Evolutionary conservation across 2,329 filamentous ascomycete genomes (phyloP), one percentile per base, ranked within the genome.

Genomic region (Apiospora rasikravindrae): DNA sequence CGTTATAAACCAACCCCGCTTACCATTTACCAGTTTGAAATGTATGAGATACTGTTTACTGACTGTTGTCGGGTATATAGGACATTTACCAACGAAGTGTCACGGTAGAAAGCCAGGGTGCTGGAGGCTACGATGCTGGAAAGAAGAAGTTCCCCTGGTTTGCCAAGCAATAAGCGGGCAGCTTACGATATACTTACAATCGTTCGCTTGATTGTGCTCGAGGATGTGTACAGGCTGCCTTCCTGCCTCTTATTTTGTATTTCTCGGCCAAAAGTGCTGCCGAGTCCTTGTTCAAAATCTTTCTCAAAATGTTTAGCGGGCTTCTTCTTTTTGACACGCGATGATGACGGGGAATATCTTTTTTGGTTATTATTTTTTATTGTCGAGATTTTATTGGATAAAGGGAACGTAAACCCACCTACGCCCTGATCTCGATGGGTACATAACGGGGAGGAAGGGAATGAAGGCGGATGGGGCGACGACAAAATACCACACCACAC

Each of bases 101-200:
- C 16, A 84, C 88, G 72, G 83, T 92, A 24, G 90, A 92, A 79
- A 88, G 86, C 67, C 82, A 79, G 5, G 82, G 84, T 19, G 84
- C 84, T 0, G 81, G 84, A 7, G 76, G 82, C 6, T 77, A 82
- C 22, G 89, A 91, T 67, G 80, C 84, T 37, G 80, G 82, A 71
- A 92, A 88, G 83, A 91, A 91, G 83, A 91, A 91, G 79, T 92
- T 92, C 76, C 88, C 88, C 14, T 92, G 90, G 90, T 89, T 91
- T 80, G 85, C 87, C 76, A 90, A 88, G 33, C 57, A 64, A 40
- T 64, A 40, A 64, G 29, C 8, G 26, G 26, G 26, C 33, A 37
- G 33, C 51, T 33, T 29, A 37, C 29, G 29, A 22, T 16, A 19
- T 61, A 10, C 19, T 2, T 8, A 40, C n/a, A 13, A n/a, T 22